Evolutionary conservation across 331 rosid genomes (phyloP).

Genomic region (Saraca asoca): DNA sequence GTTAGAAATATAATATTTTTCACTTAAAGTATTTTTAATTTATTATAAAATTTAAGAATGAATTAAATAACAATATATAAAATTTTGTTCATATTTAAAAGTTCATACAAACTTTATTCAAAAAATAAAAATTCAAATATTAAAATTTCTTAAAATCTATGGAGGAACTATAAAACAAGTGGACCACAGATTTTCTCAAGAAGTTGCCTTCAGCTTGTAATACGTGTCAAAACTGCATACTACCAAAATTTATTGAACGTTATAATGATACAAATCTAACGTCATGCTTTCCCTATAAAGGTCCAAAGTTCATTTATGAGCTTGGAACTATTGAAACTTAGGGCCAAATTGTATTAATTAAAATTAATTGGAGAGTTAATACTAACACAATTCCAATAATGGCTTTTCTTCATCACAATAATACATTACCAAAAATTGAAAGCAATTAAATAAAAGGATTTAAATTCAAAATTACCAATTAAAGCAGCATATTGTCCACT

Average conservation of each 20-base stretch:
- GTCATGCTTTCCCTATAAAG: constrained; percentile 36
- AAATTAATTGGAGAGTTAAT: constrained; percentile 21
- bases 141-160: no score
- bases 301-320: constrained; percentile 53
- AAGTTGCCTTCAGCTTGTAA: constrained; percentile 18
- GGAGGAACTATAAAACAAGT: no score
- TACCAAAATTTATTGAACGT: constrained; percentile 40
- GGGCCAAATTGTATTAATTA: background rate
- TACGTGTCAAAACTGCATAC: constrained; percentile 50
- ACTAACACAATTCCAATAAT: constrained; percentile 29
- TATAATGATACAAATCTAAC: constrained; percentile 39
- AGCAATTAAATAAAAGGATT: constrained; percentile 7
- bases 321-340: constrained; percentile 39
- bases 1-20: no score
- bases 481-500: constrained; percentile 41
- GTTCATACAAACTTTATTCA: background rate
- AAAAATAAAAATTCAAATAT: no score
- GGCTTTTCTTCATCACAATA: constrained; percentile 25
- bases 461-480: constrained; percentile 31
- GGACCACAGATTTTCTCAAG: constrained; percentile 33
- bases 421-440: constrained; percentile 31
- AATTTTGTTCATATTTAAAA: no score
- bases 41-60: no score
- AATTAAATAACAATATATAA: no score
- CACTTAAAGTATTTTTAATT: no score